These are phyloP conservation scores for Ilyonectria mors-panacis DNA, from an alignment of 2,329 filamentous ascomycete species.

Conservation along the genomic window DNA sequence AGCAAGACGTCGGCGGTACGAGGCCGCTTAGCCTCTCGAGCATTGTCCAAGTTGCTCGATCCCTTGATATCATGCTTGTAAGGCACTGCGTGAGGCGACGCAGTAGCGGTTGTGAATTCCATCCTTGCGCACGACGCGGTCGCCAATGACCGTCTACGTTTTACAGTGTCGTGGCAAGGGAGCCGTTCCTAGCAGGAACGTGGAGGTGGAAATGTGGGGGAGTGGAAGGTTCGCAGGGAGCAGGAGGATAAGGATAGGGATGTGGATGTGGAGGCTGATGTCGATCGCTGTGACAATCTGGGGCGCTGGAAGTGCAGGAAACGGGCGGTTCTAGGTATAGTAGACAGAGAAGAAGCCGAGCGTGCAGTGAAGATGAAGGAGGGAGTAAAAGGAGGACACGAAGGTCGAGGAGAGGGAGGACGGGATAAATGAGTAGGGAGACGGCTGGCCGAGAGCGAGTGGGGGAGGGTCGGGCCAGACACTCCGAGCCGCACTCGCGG, in stretches of 20 bases:
- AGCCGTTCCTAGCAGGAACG: slow-evolving; percentile 43
- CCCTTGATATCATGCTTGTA: slow-evolving; percentile 31
- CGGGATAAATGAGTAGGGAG: slow-evolving; percentile 42
- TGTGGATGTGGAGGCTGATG: slow-evolving; percentile 10
- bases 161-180: slow-evolving; percentile 46
- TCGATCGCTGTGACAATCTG: slow-evolving; percentile 17
- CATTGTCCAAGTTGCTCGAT: slow-evolving; percentile 20
- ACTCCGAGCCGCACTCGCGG: slow-evolving; percentile 35
- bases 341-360: slow-evolving; percentile 12
- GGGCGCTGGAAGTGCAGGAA: slow-evolving; percentile 11
- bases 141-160: slow-evolving; percentile 24
- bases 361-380: slow-evolving; percentile 21
- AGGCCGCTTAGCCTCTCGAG: slow-evolving; percentile 38
- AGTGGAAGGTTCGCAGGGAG: slow-evolving; percentile 22
- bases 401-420: slow-evolving; percentile 30
- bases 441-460: slow-evolving; percentile 28
- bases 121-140: slow-evolving; percentile 46
- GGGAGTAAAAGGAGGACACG: background rate
- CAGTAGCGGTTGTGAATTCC: slow-evolving; percentile 40
- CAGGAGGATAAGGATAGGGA: slow-evolving; percentile 4
- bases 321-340: slow-evolving; percentile 23
- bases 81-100: slow-evolving; percentile 21
- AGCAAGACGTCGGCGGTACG: slow-evolving; percentile 43
- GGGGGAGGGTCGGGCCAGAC: slow-evolving; percentile 40
- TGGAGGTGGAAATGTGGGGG: slow-evolving; percentile 18